These are phyloP conservation scores for Tilletiopsis washingtonensis DNA, from an alignment of 1,284 basidiomycete species.

Conservation along the genomic window DNA sequence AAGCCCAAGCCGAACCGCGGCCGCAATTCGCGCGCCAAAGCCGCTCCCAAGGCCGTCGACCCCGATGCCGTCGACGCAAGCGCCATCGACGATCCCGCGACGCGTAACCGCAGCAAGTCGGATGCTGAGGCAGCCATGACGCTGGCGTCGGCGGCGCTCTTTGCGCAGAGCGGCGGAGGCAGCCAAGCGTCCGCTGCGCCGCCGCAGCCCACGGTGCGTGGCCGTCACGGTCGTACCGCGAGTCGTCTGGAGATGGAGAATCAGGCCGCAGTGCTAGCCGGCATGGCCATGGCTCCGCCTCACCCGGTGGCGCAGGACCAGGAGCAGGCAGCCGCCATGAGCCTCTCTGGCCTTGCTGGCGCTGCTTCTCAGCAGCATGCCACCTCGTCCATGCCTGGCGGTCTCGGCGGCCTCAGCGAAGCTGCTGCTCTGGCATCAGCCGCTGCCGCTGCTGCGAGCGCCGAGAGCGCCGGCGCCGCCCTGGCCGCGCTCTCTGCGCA, in stretches of 20 bases:
- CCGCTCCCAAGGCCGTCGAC: too few species aligned
- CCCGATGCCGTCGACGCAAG: too few species aligned
- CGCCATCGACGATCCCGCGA: conserved; percentile 3
- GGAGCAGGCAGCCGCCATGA: conserved; percentile 5
- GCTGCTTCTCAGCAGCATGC: not conserved
- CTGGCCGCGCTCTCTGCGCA: not conserved
- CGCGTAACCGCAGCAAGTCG: conserved; percentile 24
- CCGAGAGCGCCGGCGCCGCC: not conserved
- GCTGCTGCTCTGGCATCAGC: not conserved
- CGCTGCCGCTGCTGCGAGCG: not conserved
- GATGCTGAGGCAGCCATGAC: conserved; percentile 37
- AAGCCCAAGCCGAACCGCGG: too few species aligned
- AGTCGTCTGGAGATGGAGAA: not conserved
- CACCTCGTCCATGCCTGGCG: not conserved
- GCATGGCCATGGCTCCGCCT: not conserved
- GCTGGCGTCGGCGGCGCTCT: conserved; percentile 27
- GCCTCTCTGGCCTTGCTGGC: conserved; percentile 2
- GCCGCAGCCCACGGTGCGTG: not conserved
- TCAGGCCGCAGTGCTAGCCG: conserved; percentile 4
- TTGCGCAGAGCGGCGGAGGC: conserved; percentile 16
- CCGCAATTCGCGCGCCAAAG: too few species aligned
- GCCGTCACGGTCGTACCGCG: not conserved
- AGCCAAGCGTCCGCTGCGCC: not conserved
- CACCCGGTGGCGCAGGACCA: not conserved
- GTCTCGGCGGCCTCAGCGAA: not conserved